Evolutionary conservation across 1,139 yeast genomes (phyloP).

Genomic region (Geotrichum restrictum): DNA sequence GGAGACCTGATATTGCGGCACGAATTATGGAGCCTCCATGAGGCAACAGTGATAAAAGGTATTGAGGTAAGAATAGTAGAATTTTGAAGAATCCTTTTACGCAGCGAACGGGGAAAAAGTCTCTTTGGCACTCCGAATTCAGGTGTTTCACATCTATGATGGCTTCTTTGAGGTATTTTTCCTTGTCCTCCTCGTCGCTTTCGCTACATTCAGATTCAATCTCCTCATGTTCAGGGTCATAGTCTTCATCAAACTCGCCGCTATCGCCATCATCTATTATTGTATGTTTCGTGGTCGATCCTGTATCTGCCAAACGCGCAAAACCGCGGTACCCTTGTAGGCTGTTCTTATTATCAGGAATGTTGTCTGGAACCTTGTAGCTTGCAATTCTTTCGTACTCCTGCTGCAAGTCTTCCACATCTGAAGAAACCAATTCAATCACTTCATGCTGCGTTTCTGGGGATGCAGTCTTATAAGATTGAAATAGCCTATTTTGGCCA

Average conservation of each 20-base stretch:
- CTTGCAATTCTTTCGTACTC: conserved; percentile 14
- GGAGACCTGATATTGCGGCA: not conserved
- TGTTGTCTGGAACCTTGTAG: not conserved
- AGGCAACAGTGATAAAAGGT: not conserved
- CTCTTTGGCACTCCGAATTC: conserved; percentile 4
- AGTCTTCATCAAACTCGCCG: conserved; percentile 3
- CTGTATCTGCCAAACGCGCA: not conserved
- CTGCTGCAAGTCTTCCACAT: conserved; percentile 8
- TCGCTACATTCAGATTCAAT: not conserved
- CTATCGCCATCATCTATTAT: conserved; percentile 1
- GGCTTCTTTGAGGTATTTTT: not conserved
- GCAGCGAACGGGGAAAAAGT: not conserved
- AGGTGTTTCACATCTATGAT: not conserved
- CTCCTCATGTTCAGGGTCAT: not conserved
- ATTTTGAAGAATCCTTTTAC: not conserved
- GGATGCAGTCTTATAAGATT: not conserved
- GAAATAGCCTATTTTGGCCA: conserved; percentile 4
- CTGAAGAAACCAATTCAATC: not conserved
- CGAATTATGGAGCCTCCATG: not conserved
- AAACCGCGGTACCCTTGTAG: not conserved
- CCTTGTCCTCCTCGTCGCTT: conserved; percentile 8
- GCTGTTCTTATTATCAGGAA: not conserved
- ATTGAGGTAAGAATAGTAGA: not conserved
- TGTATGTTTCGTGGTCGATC: not conserved
- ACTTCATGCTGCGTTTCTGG: not conserved